phyloP scores from a whole-genome alignment of 352 stramenopile genomes.

The Phytophthora podocarpi region DNA sequence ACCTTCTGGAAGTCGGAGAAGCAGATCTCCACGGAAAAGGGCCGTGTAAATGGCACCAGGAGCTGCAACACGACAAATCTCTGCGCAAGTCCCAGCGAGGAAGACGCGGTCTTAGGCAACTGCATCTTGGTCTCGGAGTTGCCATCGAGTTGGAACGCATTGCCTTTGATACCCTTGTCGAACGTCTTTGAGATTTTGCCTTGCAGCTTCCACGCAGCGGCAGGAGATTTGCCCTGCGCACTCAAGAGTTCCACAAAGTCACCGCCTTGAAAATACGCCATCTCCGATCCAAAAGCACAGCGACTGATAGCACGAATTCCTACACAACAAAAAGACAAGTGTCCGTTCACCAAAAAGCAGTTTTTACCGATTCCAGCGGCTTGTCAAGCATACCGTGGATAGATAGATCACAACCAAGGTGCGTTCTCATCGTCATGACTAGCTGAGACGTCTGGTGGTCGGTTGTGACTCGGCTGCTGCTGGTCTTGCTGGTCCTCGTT shows the following conservation, averaged over 20 bases:
- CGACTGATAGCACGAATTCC: no score
- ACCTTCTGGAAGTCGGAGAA: constrained; percentile 80
- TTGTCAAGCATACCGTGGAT: constrained; percentile 4
- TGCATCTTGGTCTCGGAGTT: constrained; percentile 83
- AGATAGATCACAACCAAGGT: constrained; percentile 36
- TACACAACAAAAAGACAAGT: constrained; percentile 22
- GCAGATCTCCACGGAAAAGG: constrained; percentile 80
- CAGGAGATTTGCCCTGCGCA: constrained; percentile 75
- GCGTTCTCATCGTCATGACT: constrained; percentile 17
- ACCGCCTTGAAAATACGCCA: constrained; percentile 80
- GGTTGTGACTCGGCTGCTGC: constrained; percentile 3
- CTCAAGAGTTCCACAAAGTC: constrained; percentile 84
- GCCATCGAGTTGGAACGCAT: constrained; percentile 80
- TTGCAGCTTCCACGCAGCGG: constrained; percentile 69
- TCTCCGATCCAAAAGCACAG: no score
- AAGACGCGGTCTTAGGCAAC: constrained; percentile 57
- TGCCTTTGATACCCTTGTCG: constrained; percentile 81
- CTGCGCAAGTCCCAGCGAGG: constrained; percentile 65
- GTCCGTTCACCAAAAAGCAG: constrained; percentile 25
- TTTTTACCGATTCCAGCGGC: constrained; percentile 15
- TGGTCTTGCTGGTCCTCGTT: constrained; percentile 8
- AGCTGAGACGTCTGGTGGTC: constrained; percentile 3
- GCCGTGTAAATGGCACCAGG: constrained; percentile 59
- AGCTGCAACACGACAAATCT: constrained; percentile 79
- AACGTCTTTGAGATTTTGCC: constrained; percentile 84